Evolutionary conservation across 768 basidiomycete genomes (phyloP), one percentile per base, ranked within the genome.

Genomic region (Termitomyces sp.): DNA sequence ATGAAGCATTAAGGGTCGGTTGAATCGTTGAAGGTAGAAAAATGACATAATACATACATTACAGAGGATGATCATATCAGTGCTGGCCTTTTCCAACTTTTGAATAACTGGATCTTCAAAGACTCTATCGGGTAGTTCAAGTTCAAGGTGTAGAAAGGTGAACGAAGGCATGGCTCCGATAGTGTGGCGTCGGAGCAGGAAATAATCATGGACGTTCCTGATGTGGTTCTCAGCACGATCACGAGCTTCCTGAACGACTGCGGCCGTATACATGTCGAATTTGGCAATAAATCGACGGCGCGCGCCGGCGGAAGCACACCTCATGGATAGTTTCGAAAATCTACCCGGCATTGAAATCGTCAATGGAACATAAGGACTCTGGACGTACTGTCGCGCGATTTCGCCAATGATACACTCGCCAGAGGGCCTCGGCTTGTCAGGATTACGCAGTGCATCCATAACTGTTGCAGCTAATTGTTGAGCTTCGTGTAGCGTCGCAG

Each of bases 331-430:
- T 9, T 37, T 23, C 16, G 48, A 49, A 16, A 35, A 49, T 37
- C 48, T 49, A 14, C 5, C 23, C 7, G 12, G 3, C 19, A 3
- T 3, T 4, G 0, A 11, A 25, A 17, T 25, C 16, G 21, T 17
- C 14, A 17, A 9, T 31, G 17, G 11, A 7, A 17, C n/a, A 23
- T 21, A 16, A 25, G 16, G 11, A 34, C 12, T 0, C 7, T 6
- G 23, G 11, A 68, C 76, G 44, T 59, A 82, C 80, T 75, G 68
- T 40, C 72, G 62, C 10, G 72, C 65, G 37, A 80, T 72, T 53
- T 78, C 74, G 1, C 75, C 77, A 0, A 71, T 68, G 11, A 77
- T 61, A 19, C 65, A 68, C 59, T 81, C 78, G 17, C 65, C 72
- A 16, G 43, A 48, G 4, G 71, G 75, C 2, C 75, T 73, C 6